A percentile compares a stretch with the other conserved stretches of the same genome.
Evolutionary conservation across 192 early-diverging fungal species (phyloP).

Genomic region (Lunasporangiospora selenospora): DNA sequence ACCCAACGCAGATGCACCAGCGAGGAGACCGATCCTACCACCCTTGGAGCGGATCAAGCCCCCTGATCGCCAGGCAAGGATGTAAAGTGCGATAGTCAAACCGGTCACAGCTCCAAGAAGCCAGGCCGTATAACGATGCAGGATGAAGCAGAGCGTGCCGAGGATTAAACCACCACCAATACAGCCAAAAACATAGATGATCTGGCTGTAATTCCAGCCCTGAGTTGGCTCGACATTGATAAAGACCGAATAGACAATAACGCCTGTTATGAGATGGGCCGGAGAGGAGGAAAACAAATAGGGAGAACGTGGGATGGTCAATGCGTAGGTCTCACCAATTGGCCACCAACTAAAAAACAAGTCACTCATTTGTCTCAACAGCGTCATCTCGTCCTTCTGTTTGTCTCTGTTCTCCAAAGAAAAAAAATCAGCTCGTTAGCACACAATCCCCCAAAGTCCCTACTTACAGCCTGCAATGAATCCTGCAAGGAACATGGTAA

Average conservation of each 20-base stretch:
- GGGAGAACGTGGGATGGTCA: no score
- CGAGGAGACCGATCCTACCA: conserved; percentile 33
- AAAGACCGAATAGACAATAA: conserved; percentile 35
- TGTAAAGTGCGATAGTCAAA: conserved; percentile 14
- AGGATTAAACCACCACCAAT: conserved; percentile 20
- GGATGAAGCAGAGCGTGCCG: conserved; percentile 10
- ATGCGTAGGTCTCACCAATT: no score
- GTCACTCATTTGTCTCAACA: no score
- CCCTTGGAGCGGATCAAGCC: conserved; percentile 25
- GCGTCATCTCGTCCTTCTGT: no score
- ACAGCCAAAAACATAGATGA: conserved; percentile 39
- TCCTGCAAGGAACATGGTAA: conserved; percentile 37
- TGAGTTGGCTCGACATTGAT: conserved; percentile 9
- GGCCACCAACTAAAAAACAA: no score
- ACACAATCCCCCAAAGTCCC: no score
- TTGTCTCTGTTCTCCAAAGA: no score
- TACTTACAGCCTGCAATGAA: conserved; percentile 28
- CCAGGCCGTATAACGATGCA: conserved; percentile 22
- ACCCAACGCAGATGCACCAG: conserved; percentile 13
- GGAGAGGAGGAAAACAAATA: no score
- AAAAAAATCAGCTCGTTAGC: no score
- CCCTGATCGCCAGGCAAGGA: conserved; percentile 24
- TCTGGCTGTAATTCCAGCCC: conserved; percentile 19
- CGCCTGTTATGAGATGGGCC: background rate
- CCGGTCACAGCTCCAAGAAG: conserved; percentile 12